Conservation (phyloP, 78 protist species). For the Dictyostelium citrinum region DNA sequence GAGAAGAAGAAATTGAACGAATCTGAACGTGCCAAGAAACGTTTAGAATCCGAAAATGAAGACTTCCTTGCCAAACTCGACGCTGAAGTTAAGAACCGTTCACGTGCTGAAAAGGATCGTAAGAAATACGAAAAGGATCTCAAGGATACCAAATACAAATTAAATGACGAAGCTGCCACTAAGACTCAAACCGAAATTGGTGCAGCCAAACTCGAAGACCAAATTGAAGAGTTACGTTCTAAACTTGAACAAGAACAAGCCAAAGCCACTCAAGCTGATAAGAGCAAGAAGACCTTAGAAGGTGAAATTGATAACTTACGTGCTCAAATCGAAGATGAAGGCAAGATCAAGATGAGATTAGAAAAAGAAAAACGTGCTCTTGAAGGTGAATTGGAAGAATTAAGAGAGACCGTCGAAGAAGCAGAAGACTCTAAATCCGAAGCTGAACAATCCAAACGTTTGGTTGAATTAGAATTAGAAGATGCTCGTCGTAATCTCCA, state of each 20-base stretch:
- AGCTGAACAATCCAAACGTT: slow-evolving; percentile 64
- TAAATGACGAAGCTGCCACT: slow-evolving; percentile 73
- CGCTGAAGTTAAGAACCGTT: slow-evolving; percentile 34
- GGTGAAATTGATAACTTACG: slow-evolving; percentile 71
- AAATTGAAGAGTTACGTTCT: slow-evolving; percentile 44
- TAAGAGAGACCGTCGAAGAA: slow-evolving; percentile 52
- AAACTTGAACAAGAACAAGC: slow-evolving; percentile 32
- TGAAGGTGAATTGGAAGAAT: slow-evolving; percentile 71
- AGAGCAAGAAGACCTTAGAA: slow-evolving; percentile 74
- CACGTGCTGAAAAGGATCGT: slow-evolving; percentile 62
- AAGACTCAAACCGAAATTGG: slow-evolving; percentile 62
- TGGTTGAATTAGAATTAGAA: slow-evolving; percentile 58
- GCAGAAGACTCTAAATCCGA: slow-evolving; percentile 70
- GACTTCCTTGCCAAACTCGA: slow-evolving; percentile 47
- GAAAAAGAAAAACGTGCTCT: slow-evolving; percentile 80
- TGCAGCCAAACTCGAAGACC: slow-evolving; percentile 71
- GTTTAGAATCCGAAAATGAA: slow-evolving; percentile 71
- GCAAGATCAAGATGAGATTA: slow-evolving; percentile 69
- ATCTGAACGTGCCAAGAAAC: slow-evolving; percentile 57
- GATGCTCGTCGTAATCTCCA: slow-evolving; percentile 64
- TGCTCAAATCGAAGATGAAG: slow-evolving; percentile 69
- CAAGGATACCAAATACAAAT: slow-evolving; percentile 35
- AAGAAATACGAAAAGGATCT: slow-evolving; percentile 60
- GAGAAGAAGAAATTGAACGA: slow-evolving; percentile 57
- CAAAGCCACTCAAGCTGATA: background rate